Percentiles rank a stretch among this genome's conserved stretches.
Conservation (phyloP, 768 basidiomycete species). For the Amanita phalloides region DNA sequence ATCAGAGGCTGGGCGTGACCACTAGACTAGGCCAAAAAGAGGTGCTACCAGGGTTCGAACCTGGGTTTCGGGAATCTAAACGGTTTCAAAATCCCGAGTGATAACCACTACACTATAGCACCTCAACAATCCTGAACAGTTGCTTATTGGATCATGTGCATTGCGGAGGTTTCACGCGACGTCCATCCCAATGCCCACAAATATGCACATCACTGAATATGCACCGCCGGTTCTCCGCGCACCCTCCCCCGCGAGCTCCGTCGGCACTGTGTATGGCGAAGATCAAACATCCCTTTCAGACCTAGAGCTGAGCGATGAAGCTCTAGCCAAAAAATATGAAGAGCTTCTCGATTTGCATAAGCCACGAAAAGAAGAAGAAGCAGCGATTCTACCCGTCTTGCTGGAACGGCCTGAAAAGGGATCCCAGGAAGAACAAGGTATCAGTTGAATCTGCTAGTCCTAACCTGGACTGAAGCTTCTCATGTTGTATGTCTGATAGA, state of each 20-base stretch:
- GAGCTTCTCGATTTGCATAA: constrained; percentile 25
- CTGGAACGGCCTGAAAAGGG: constrained; percentile 18
- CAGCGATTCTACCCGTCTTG: constrained; percentile 28
- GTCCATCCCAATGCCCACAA: constrained; percentile 11
- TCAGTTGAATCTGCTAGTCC: constrained; percentile 8
- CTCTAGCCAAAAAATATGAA: constrained; percentile 33
- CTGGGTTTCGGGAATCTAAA: constrained; percentile 18
- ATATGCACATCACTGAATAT: constrained; percentile 30
- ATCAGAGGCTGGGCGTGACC: too few relatives aligned
- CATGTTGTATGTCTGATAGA: constrained; percentile 10
- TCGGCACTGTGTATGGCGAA: constrained; percentile 33
- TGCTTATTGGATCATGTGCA: not conserved
- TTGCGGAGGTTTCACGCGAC: not conserved
- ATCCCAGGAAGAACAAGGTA: constrained; percentile 25
- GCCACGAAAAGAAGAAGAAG: constrained; percentile 28
- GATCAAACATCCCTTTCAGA: constrained; percentile 39
- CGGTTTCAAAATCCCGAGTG: constrained; percentile 11
- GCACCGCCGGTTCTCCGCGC: constrained; percentile 35
- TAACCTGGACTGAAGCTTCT: not conserved
- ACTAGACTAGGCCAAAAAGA: not conserved
- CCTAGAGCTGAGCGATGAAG: constrained; percentile 27
- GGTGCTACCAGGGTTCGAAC: constrained; percentile 22
- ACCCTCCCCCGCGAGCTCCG: constrained; percentile 41
- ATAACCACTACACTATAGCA: constrained; percentile 14
- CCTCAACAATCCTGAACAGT: not conserved